Evolutionary conservation across 73 alveolate species (phyloP), one percentile per base, ranked within the genome.

Genomic region (Paraurostyla sp.): DNA sequence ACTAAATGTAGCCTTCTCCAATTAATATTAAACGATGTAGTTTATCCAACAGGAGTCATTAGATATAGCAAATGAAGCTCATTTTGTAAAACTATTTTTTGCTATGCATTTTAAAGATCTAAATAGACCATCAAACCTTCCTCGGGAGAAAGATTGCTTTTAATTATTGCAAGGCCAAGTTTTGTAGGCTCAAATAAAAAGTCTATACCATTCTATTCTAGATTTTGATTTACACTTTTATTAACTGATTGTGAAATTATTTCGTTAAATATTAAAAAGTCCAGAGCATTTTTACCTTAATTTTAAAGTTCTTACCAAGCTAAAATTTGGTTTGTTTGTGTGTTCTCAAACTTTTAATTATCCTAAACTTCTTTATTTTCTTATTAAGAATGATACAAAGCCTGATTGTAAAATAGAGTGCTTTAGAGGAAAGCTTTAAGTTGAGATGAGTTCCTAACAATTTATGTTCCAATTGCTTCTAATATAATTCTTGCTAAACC

Each of bases 1-100:
- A 82, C 40, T 36, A 40, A 36, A 42, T 59, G 82, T 45, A 29
- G 52, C 6, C 71, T 52, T 16, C 48, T 54, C 96, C 96, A 91
- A 50, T 85, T 40, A 1, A 91, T 69, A 59, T n/a, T 75, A 41
- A 42, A 22, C 32, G 46, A 22, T 43, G 15, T 40, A n/a, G 46
- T 35, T 11, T 68, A 58, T 20, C 9, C 6, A 32, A 85, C 82
- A 4, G 96, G 96, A 25, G 96, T 65, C 68, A 91, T 41, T 0
- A 85, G 80, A 45, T 85, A 91, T 43, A 91, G 48, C 13, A 84
- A 46, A 43, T 91, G 96, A 0, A 91, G 85, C 43, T 91, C 96
- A 48, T 75, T 57, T 20, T 33, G 43, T 18, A 91, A 52, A 2
- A 75, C 65, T 3, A 91, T 32, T 29, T 75, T 38, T 18, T 85